These are phyloP conservation scores for Cyberlindnera samutprakarnensis DNA, from an alignment of 805 yeast species.

Conservation along the genomic window DNA sequence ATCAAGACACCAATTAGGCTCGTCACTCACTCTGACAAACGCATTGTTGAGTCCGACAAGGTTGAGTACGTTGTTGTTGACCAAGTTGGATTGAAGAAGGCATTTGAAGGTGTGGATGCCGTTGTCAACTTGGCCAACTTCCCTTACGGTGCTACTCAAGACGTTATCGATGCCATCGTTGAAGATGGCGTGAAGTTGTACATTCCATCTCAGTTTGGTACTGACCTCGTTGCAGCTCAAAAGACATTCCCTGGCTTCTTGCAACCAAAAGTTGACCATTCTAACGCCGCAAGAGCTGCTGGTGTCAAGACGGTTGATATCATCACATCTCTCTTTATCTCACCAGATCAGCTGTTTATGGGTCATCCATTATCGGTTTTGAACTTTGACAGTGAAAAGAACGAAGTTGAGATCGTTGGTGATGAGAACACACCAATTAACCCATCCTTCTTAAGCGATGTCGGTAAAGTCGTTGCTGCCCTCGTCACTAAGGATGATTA, in stretches of 20 bases:
- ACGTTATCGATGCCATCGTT: constrained; percentile 32
- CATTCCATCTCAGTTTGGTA: constrained; percentile 58
- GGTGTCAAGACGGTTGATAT: constrained; percentile 44
- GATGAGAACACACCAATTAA: constrained; percentile 30
- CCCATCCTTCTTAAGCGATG: constrained; percentile 31
- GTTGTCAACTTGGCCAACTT: constrained; percentile 37
- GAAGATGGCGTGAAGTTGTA: constrained; percentile 40
- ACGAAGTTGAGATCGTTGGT: constrained; percentile 32
- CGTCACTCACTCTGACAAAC: constrained; percentile 27
- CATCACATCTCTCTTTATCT: constrained; percentile 33
- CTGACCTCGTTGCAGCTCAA: constrained; percentile 28
- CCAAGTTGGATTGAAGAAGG: constrained; percentile 23
- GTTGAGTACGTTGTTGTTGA: constrained; percentile 12
- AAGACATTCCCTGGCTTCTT: constrained; percentile 29
- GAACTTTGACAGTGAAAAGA: constrained; percentile 30
- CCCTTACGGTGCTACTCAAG: constrained; percentile 25
- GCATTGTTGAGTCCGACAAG: constrained; percentile 14
- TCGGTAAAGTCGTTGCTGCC: constrained; percentile 37
- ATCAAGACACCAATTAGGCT: constrained; percentile 42
- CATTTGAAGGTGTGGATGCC: constrained; percentile 42
- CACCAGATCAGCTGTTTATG: constrained; percentile 18
- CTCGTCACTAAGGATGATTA: constrained; percentile 30
- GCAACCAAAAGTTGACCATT: constrained; percentile 28
- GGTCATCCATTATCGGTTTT: constrained; percentile 22
- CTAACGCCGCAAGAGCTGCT: constrained; percentile 29